Evolutionary conservation across 2,329 filamentous ascomycete species (phyloP), one percentile per base, ranked within the genome.

Genomic region (Arthrobotrys musiformis): DNA sequence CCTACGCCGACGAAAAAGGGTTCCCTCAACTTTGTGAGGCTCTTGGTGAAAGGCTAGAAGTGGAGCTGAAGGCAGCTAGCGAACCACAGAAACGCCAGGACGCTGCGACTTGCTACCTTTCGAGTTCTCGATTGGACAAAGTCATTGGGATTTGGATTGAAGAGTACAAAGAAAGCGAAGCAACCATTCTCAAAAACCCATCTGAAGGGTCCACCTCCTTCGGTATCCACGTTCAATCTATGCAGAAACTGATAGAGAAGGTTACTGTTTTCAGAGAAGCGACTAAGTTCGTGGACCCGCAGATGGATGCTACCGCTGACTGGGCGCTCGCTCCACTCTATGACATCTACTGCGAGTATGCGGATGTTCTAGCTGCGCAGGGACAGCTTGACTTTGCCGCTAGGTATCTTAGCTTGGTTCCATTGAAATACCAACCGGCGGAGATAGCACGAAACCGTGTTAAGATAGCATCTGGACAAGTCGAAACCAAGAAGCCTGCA

Each of bases 171-270:
- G 93, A 98, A 84, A 88, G 90, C 24, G 80, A 81, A 54, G 89
- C 90, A 50, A 90, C 89, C 11, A 86, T 96, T 78, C 88, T 93
- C 81, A 88, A 90, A 79, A 86, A 88, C 19, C 87, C 87, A 24
- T 89, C 89, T 35, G 92, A 93, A 81, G 66, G 66, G 17, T 70
- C 58, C 13, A 94, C 92, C 22, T 91, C 90, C 72, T 99, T 97
- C 85, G 97, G 94, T 0, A 90, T 98, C 60, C 95, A 98, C 81
- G 93, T 94, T 68, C 90, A 90, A 78, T 91, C 92, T 54, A 86
- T 99, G 48, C 95, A 98, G 84, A 91, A 92, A 79, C 94, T 99
- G 82, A 97, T 99, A 79, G 95, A 99, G 85, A 99, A 99, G 86
- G 95, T 99, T 54, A 97, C 94, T 0, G 89, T 99, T 66, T 99